Conservation (phyloP, 192 early-diverging fungal genomes). For the Backusella circina region DNA sequence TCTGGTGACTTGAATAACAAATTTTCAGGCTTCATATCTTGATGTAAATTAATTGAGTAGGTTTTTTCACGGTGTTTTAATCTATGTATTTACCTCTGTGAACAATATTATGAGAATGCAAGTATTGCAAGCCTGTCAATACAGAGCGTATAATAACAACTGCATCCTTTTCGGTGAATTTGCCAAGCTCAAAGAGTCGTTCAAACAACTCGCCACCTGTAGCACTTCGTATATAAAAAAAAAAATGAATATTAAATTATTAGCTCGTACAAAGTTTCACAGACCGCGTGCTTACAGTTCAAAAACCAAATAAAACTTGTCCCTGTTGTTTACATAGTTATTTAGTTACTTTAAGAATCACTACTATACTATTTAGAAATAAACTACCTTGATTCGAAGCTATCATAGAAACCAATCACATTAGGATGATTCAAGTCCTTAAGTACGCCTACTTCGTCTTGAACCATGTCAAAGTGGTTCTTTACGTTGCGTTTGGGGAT, state of each 20-base stretch:
- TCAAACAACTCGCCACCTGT: constrained; percentile 91
- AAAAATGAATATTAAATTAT: background rate
- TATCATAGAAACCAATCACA: constrained; percentile 85
- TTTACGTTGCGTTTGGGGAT: constrained; percentile 84
- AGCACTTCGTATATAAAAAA: constrained; percentile 30
- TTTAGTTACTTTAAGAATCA: background rate
- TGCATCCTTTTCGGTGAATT: constrained; percentile 82
- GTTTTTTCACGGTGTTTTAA: background rate
- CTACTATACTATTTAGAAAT: background rate
- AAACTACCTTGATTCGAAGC: constrained; percentile 49
- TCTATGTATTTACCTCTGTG: constrained; percentile 57
- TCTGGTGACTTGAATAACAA: constrained; percentile 68
- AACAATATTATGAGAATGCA: constrained; percentile 84
- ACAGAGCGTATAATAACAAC: constrained; percentile 70
- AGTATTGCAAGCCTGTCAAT: constrained; percentile 73
- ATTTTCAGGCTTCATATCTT: constrained; percentile 87
- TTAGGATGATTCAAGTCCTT: constrained; percentile 81
- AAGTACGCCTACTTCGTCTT: constrained; percentile 89
- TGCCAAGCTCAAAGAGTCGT: constrained; percentile 71
- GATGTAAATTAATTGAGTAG: background rate
- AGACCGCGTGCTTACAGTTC: constrained; percentile 50
- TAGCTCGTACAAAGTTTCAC: background rate
- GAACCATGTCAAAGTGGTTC: constrained; percentile 84
- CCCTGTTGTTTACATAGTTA: constrained; percentile 28
- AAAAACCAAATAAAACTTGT: constrained; percentile 75